Evolutionary conservation across 805 yeast species (phyloP), one percentile per base, ranked within the genome.

Genomic region (Yamadazyma tumulicola): DNA sequence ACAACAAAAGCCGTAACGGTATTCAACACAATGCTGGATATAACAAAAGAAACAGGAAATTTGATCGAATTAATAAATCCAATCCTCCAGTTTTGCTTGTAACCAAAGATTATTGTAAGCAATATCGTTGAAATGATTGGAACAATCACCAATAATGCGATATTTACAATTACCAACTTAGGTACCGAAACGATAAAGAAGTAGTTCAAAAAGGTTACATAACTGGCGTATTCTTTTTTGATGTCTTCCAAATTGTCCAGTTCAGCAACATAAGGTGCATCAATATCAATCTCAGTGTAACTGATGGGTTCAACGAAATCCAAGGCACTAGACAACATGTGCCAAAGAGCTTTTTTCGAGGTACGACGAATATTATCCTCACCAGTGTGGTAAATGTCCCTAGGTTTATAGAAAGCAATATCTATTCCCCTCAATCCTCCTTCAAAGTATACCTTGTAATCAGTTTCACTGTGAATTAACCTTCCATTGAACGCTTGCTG

Each of bases 341-440:
- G 91, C 81, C 91, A 84, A 29, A 89, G 60, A 0, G 95, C 81
- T 28, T 74, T 80, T 40, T 71, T 75, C 13, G 81, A 64, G 10
- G 85, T 72, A 40, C 79, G 77, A 31, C 69, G 64, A 29, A 85
- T 81, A 31, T 75, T 74, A 56, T 89, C 97, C 29, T 76, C 67
- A 11, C 65, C 59, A 1, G 97, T 89, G 52, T 89, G 97, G 48
- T 89, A 89, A 26, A 85, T 58, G 33, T 84, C 76, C 49, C 97
- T 72, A 16, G 96, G 95, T 49, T 78, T 81, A 55, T 75, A 87
- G 55, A 89, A 89, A 1, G 96, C 96, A 47, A 89, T 75, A 58
- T 89, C 97, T 51, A 88, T 70, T 8, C 97, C 97, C 44, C 95
- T 70, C 33, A 86, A 54, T 1, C 57, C 57, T 0, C 93, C 95